phyloP scores from a whole-genome alignment of 257 asterid species.

The Paulownia fortunei region DNA sequence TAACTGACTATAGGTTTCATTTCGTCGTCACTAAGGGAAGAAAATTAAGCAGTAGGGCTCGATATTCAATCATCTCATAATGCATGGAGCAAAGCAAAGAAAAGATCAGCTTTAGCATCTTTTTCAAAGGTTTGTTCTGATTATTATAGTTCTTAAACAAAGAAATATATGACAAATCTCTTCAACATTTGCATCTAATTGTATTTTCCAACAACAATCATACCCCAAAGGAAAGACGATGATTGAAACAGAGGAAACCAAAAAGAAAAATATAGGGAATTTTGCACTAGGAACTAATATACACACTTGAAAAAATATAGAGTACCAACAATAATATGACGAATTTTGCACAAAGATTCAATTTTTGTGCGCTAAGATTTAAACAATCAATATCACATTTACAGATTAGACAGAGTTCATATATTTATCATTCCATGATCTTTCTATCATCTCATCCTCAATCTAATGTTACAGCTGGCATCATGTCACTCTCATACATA shows the following conservation, averaged over 20 bases:
- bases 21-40: neutral
- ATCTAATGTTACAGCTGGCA: neutral
- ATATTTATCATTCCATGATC: neutral
- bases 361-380: neutral
- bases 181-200: neutral
- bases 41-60: neutral
- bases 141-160: neutral
- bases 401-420: constrained; percentile 5
- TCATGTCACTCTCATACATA: neutral
- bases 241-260: neutral
- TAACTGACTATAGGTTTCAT: neutral
- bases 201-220: neutral
- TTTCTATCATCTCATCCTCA: constrained; percentile 17
- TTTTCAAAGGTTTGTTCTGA: neutral
- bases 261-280: neutral
- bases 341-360: neutral
- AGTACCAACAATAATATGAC: neutral
- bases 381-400: constrained; percentile 2
- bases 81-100: neutral
- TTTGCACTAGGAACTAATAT: neutral
- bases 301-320: neutral
- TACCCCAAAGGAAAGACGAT: neutral
- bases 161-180: too few relatives aligned
- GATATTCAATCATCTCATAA: neutral
- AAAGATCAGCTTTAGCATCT: neutral